Evolutionary conservation across 257 asterid genomes (phyloP).

Genomic region (Salvia miltiorrhiza): DNA sequence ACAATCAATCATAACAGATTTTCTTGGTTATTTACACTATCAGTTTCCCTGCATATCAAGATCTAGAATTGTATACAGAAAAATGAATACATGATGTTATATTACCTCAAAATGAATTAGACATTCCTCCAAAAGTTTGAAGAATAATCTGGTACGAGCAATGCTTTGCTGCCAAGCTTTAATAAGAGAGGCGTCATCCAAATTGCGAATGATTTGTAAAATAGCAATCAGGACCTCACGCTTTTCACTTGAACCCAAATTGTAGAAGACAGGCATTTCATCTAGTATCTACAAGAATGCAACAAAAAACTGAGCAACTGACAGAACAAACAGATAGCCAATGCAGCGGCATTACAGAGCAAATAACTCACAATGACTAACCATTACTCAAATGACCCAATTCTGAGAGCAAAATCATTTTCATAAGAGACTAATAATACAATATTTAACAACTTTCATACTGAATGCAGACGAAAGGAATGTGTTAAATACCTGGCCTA

Average conservation of each 20-base stretch:
- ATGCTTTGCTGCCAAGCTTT: conserved; percentile 99
- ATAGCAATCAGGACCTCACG: conserved; percentile 82
- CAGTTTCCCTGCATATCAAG: conserved; percentile 1
- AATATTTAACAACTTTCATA: conserved; percentile 2
- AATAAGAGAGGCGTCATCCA: conserved; percentile 92
- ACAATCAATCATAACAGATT: not conserved
- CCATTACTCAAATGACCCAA: conserved; percentile 5
- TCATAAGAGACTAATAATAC: not conserved
- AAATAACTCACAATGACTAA: not conserved
- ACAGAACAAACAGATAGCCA: conserved; percentile 20
- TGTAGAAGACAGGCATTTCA: conserved; percentile 99
- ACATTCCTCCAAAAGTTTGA: conserved; percentile 95
- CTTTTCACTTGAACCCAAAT: conserved; percentile 82
- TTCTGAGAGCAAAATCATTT: conserved; percentile 5
- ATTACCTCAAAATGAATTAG: conserved; percentile 91
- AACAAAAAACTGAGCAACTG: conserved; percentile 20
- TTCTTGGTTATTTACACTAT: not conserved
- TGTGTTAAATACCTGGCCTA: conserved; percentile 71
- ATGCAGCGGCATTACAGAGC: conserved; percentile 1
- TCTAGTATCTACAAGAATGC: conserved; percentile 74
- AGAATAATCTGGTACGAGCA: conserved; percentile 97
- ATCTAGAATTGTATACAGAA: not conserved
- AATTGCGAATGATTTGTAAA: conserved; percentile 85
- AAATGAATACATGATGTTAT: not conserved
- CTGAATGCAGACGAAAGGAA: conserved; percentile 9